phyloP scores from a whole-genome alignment of 768 basidiomycete species.

The Macrocybe gigantea region DNA sequence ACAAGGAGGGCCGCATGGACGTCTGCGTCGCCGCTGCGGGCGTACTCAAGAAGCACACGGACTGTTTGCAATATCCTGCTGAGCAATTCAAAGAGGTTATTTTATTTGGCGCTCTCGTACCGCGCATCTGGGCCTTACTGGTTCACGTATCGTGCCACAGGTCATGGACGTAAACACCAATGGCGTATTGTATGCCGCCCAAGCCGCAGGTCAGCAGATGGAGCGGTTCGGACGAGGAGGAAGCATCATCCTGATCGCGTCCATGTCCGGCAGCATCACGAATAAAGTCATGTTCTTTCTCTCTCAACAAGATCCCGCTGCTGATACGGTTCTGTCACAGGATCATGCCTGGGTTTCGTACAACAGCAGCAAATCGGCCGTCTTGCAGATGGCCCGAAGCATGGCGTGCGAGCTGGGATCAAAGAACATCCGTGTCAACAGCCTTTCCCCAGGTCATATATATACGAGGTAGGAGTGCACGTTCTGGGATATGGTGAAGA shows the following conservation, averaged over 20 bases:
- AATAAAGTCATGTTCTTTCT: slow-evolving; percentile 45
- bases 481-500: background rate
- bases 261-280: slow-evolving; percentile 58
- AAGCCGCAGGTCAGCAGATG: slow-evolving; percentile 64
- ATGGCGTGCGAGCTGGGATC: slow-evolving; percentile 77
- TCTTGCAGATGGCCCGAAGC: slow-evolving; percentile 75
- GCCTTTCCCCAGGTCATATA: slow-evolving; percentile 72
- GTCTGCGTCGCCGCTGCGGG: slow-evolving; percentile 77
- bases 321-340: slow-evolving; percentile 16
- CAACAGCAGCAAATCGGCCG: slow-evolving; percentile 73
- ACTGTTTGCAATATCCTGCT: slow-evolving; percentile 62
- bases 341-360: slow-evolving; percentile 74
- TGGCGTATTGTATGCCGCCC: slow-evolving; percentile 58
- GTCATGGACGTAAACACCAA: slow-evolving; percentile 66
- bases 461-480: slow-evolving; percentile 49
- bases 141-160: slow-evolving; percentile 20
- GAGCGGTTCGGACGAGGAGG: slow-evolving; percentile 45
- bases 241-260: slow-evolving; percentile 60
- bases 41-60: slow-evolving; percentile 51
- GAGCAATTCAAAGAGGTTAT: slow-evolving; percentile 58
- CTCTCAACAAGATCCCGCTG: background rate
- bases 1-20: slow-evolving; percentile 67
- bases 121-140: background rate
- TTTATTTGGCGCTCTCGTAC: background rate
- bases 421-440: slow-evolving; percentile 65